Evolutionary conservation across 75 land plant genomes (phyloP), one percentile per base, ranked within the genome.

Genomic region (Selaginella tamariscina): DNA sequence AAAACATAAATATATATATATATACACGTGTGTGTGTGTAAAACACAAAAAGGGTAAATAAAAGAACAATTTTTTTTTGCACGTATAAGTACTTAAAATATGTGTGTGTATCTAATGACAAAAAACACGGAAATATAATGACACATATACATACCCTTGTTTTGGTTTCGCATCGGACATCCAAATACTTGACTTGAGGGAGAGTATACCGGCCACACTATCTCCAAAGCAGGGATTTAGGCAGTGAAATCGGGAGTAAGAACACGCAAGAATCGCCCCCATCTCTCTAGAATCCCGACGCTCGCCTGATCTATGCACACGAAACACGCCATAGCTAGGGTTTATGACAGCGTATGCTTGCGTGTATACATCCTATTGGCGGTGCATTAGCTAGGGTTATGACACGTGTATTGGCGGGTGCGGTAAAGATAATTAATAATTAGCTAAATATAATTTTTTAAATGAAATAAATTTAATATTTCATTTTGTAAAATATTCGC

Each of bases 121-220:
- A 5, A 5, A 5, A 39, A 39, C 11, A 15, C 5, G 49, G 11
- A 39, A 39, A 59, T 2, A 59, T 23, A 59, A 59, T 2, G 21
- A 59, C 26, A 59, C 2, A 23, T 5, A 39, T 15, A 39, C 55
- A 1, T 15, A 92, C 98, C 98, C 87, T 89, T 74, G 98, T 94
- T 68, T 94, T 94, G 73, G 98, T 94, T 66, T 94, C 98, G 62
- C 90, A 79, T 55, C 83, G 81, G 72, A 87, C 96, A 66, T 90
- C 96, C 66, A 95, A 84, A 29, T 83, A 87, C 56, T 69, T 74
- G 75, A 95, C 77, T 91, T 79, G 70, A 86, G 81, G 70, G 99
- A 95, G 70, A 95, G 82, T 56, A 79, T 44, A 13, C 96, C 99
- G 70, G 85, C 84, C 70, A 95, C 70, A 33, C 84, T 87, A 54